These are phyloP conservation scores for Saksenaea vasiformis DNA, from an alignment of 371 early-diverging fungal genomes.

Conservation along the genomic window DNA sequence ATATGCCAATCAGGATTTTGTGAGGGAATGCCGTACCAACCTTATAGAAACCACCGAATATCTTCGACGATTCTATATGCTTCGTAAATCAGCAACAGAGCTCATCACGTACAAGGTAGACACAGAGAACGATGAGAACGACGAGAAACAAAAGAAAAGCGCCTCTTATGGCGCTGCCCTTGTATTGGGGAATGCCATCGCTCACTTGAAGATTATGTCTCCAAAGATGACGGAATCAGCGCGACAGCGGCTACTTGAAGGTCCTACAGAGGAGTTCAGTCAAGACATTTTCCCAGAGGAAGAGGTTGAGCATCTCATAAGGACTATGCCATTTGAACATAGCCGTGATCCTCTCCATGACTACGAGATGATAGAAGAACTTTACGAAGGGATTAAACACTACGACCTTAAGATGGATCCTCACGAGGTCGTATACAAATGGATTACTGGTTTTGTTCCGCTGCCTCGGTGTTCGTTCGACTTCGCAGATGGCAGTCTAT, in stretches of 20 bases:
- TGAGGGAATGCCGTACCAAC: neutral
- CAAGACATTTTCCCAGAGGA: neutral
- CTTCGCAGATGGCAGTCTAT: neutral
- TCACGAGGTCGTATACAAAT: neutral
- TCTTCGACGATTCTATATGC: neutral
- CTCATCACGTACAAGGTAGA: neutral
- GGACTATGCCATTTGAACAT: neutral
- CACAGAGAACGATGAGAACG: neutral
- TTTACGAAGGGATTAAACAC: neutral
- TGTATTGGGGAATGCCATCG: neutral
- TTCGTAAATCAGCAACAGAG: neutral
- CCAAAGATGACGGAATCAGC: neutral
- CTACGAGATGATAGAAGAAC: neutral
- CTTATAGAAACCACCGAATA: neutral
- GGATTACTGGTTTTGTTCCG: constrained; percentile 1
- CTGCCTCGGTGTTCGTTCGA: neutral
- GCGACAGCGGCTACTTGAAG: neutral
- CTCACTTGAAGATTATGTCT: neutral
- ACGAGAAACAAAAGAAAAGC: neutral
- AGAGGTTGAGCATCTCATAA: neutral
- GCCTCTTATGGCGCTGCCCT: neutral
- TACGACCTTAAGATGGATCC: neutral
- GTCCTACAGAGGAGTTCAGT: neutral
- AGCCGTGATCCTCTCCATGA: neutral
- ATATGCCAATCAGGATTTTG: neutral